A percentile compares a stretch with the other conserved stretches of the same genome.
phyloP scores from a whole-genome alignment of 2,329 filamentous ascomycete species.

The Gnomoniopsis smithogilvyi region DNA sequence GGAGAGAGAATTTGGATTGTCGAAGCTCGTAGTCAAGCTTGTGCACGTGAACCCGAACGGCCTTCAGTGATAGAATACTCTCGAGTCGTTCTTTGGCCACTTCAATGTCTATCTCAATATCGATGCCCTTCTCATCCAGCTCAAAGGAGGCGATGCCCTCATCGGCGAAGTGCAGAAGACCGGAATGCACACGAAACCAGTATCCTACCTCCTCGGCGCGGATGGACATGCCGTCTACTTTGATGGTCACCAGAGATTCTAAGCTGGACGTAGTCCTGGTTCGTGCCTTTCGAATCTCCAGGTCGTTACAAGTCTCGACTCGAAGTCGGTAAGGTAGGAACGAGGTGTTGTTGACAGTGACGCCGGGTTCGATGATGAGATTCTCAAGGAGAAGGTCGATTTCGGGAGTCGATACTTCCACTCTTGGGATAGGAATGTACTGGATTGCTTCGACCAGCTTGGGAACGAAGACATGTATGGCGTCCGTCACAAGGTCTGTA shows the following conservation, averaged over 20 bases:
- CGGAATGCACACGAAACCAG: constrained; percentile 77
- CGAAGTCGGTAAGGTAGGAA: constrained; percentile 85
- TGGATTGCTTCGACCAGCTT: constrained; percentile 74
- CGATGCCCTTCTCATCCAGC: constrained; percentile 82
- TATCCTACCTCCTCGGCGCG: constrained; percentile 86
- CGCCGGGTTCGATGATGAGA: constrained; percentile 82
- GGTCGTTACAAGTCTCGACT: constrained; percentile 78
- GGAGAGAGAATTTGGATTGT: constrained; percentile 70
- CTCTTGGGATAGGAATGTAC: constrained; percentile 81
- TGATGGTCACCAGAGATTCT: constrained; percentile 72
- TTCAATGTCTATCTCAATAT: constrained; percentile 81
- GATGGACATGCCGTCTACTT: constrained; percentile 77
- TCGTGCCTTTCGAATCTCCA: constrained; percentile 78
- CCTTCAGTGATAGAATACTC: constrained; percentile 73
- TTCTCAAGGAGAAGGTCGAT: constrained; percentile 88
- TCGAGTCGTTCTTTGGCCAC: constrained; percentile 76
- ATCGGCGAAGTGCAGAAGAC: constrained; percentile 72
- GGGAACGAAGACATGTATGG: constrained; percentile 77
- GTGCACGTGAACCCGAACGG: constrained; percentile 78
- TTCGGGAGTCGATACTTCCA: constrained; percentile 82
- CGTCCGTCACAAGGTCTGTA: constrained; percentile 69
- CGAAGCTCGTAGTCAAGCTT: constrained; percentile 77
- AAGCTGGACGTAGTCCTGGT: constrained; percentile 64
- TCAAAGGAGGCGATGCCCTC: constrained; percentile 82
- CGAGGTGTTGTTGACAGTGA: constrained; percentile 78